Evolutionary conservation across 306 rosid genomes (phyloP), one percentile per base, ranked within the genome.

Genomic region (Delonix regia): DNA sequence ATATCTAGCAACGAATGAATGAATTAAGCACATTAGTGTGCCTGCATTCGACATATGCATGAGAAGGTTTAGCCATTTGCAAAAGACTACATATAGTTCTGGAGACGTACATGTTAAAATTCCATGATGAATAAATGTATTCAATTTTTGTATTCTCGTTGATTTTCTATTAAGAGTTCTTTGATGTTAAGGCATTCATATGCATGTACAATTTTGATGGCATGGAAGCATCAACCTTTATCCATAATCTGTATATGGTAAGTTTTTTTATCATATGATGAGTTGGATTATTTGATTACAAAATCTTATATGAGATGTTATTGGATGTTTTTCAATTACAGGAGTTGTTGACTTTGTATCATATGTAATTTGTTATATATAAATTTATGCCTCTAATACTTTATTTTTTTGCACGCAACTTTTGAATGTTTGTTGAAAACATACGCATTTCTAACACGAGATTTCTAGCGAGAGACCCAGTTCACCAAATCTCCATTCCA

Each of bases 401-500:
- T 63, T 18, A 10, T 15, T 33, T 48, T 25, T 71, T 19, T 21
- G 67, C 88, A 89, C 90, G 93, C 93, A 4, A 89, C 93, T 28
- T 89, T 87, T 25, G 90, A 89, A 21, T 89, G 93, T 66, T 81
- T 89, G 21, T 70, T 86, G 82, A 83, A 87, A 77, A 89, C 93
- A 16, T 89, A 89, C 69, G 93, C 89, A 12, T 89, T 89, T 78
- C 78, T 87, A 5, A 89, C 93, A 14, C 93, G 91, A 0, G 93
- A 89, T 9, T 87, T 89, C 82, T 89, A 91, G 93, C 81, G 25
- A 65, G 93, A 89, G 78, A 89, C 93, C 3, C 91, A 89, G 71
- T 89, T 87, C 93, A 73, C 85, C 0, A 89, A 85, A 41, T 89
- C 93, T 4, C 93, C 93, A 21, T 87, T 87, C 93, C 93, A 89